Conservation (phyloP, 2,329 filamentous ascomycete species). For the Cercospora sojina region DNA sequence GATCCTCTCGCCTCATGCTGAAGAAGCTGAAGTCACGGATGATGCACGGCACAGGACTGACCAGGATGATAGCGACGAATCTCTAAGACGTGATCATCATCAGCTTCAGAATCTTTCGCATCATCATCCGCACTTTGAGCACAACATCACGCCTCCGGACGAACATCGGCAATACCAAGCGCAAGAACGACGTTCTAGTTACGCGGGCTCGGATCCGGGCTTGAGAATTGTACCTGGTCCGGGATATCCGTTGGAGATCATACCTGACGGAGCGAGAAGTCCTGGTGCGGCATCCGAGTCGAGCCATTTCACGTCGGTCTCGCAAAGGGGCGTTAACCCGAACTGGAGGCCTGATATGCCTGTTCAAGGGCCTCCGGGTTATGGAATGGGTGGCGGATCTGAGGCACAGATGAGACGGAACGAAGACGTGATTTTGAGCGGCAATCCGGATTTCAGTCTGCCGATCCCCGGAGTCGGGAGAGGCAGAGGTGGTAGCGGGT, state of each 20-base stretch:
- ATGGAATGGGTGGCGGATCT: constrained; percentile 7
- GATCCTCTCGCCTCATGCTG: constrained; percentile 17
- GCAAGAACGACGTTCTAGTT: constrained; percentile 62
- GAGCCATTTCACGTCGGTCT: constrained; percentile 86
- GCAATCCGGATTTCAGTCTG: constrained; percentile 83
- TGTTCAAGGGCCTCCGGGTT: constrained; percentile 40
- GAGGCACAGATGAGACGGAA: constrained; percentile 42
- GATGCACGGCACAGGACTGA: constrained; percentile 15
- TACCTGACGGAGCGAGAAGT: constrained; percentile 64
- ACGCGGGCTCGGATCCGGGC: constrained; percentile 30
- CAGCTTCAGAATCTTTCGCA: not conserved
- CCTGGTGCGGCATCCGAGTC: constrained; percentile 65
- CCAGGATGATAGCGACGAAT: constrained; percentile 23
- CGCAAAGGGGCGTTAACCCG: constrained; percentile 83
- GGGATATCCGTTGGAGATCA: constrained; percentile 54
- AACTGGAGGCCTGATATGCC: constrained; percentile 66
- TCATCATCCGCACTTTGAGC: constrained; percentile 10
- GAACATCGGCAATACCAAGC: constrained; percentile 43
- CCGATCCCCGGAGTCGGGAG: constrained; percentile 46
- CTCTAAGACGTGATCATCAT: constrained; percentile 12
- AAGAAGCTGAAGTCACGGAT: constrained; percentile 12
- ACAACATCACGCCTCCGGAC: constrained; percentile 18
- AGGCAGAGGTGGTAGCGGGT: constrained; percentile 31
- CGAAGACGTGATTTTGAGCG: constrained; percentile 71
- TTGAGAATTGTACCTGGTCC: constrained; percentile 25